Evolutionary conservation across 169 alveolate genomes (phyloP).

Genomic region (Plasmodium ovale): DNA sequence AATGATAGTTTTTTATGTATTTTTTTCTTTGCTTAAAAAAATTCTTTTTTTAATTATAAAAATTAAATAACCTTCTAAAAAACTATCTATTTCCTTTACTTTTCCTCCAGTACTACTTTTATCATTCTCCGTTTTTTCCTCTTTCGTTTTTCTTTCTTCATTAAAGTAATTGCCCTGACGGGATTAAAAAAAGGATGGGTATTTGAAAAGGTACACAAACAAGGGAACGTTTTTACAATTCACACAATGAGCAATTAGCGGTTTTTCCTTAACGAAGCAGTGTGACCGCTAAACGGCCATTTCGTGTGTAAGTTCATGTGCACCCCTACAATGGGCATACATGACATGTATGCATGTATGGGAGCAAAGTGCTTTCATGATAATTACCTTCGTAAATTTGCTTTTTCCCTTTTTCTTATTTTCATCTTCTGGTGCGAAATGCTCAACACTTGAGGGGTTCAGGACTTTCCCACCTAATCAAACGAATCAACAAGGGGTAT

Average conservation of each 20-base stretch:
- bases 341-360: not conserved
- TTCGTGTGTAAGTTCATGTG: too few species aligned
- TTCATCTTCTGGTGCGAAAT: slow-evolving; percentile 25
- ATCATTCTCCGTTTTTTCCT: slow-evolving; percentile 30
- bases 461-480: slow-evolving; percentile 36
- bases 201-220: too few species aligned
- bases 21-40: slow-evolving; percentile 1
- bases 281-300: not conserved
- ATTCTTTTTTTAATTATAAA: slow-evolving; percentile 17
- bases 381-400: slow-evolving; percentile 41
- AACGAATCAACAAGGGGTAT: too few species aligned
- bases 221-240: too few species aligned
- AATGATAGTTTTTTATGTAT: not conserved
- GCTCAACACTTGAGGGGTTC: slow-evolving; percentile 28
- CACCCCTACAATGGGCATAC: too few species aligned
- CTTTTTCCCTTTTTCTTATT: slow-evolving; percentile 14
- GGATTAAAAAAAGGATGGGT: not conserved
- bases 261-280: not conserved
- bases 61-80: slow-evolving; percentile 80
- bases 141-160: slow-evolving; percentile 46
- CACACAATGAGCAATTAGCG: too few species aligned
- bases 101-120: slow-evolving; percentile 32
- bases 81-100: slow-evolving; percentile 82
- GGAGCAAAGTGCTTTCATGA: not conserved
- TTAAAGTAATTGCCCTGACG: slow-evolving; percentile 19